These are phyloP conservation scores for Suillus clintonianus DNA, from an alignment of 768 basidiomycete species.

Conservation along the genomic window DNA sequence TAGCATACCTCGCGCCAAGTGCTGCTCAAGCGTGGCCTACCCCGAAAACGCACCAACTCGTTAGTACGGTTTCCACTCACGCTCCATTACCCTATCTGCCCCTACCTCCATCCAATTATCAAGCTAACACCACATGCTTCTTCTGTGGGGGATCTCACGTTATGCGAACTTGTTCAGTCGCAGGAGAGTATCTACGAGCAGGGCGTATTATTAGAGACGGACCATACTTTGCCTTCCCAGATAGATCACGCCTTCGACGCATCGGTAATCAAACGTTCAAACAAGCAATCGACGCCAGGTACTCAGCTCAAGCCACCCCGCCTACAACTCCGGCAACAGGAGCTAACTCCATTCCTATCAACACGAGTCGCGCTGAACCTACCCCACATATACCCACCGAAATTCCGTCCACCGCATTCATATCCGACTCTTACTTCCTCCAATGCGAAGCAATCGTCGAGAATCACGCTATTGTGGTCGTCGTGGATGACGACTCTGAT, in stretches of 20 bases:
- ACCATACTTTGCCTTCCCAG: background rate
- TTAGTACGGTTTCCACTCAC: too few relatives aligned
- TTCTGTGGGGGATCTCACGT: background rate
- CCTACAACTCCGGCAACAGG: background rate
- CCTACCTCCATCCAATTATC: too few relatives aligned
- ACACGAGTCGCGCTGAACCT: fast-evolving
- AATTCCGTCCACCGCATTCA: background rate
- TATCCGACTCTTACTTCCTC: background rate
- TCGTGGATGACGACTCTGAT: too few relatives aligned
- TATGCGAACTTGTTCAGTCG: background rate
- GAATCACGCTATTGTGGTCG: background rate
- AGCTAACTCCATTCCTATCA: background rate
- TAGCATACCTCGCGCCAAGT: too few relatives aligned
- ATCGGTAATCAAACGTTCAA: background rate
- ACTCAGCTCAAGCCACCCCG: too few relatives aligned
- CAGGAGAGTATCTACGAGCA: background rate
- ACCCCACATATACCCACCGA: fast-evolving
- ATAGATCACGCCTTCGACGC: background rate
- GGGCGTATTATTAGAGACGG: background rate
- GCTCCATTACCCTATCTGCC: too few relatives aligned
- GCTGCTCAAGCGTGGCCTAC: too few relatives aligned
- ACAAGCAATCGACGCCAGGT: background rate
- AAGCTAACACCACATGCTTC: too few relatives aligned
- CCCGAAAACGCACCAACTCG: too few relatives aligned
- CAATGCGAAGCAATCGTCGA: background rate